These are phyloP conservation scores for Vachellia pachyceras DNA, from an alignment of 306 rosid genomes.

Conservation along the genomic window DNA sequence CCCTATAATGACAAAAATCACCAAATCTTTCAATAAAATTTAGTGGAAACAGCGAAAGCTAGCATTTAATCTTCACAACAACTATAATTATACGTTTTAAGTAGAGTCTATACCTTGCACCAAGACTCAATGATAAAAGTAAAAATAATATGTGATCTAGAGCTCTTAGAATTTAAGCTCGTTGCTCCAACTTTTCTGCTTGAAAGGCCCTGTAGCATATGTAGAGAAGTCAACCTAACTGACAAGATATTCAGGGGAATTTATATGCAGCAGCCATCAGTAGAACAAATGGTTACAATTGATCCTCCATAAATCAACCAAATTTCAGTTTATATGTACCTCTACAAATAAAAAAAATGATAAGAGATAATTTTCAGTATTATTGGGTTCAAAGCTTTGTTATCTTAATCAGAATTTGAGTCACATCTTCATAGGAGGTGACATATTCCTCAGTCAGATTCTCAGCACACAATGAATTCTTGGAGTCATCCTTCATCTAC, in stretches of 20 bases:
- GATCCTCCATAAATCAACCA: constrained; percentile 16
- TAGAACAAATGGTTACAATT: background rate
- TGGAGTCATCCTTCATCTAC: constrained; percentile 81
- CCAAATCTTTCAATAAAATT: constrained; percentile 15
- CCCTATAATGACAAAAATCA: constrained; percentile 34
- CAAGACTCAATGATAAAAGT: constrained; percentile 84
- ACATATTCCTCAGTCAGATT: constrained; percentile 94
- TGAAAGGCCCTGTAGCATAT: constrained; percentile 82
- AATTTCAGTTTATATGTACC: constrained; percentile 18
- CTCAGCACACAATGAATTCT: constrained; percentile 70
- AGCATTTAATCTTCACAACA: constrained; percentile 2
- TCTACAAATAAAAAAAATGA: background rate
- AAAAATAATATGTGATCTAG: constrained; percentile 84
- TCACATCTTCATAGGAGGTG: constrained; percentile 81
- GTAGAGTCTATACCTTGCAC: constrained; percentile 66
- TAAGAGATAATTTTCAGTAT: constrained; percentile 24
- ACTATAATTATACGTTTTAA: constrained; percentile 2
- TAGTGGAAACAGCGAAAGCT: constrained; percentile 19
- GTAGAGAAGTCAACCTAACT: constrained; percentile 23
- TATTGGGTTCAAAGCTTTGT: constrained; percentile 11
- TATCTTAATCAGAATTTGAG: constrained; percentile 87
- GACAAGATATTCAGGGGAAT: constrained; percentile 5
- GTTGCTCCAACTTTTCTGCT: constrained; percentile 85
- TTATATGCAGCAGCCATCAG: background rate
- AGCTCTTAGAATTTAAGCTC: constrained; percentile 77